Evolutionary conservation across 2,329 filamentous ascomycete species (phyloP).

Genomic region (Colletotrichum sublineola): DNA sequence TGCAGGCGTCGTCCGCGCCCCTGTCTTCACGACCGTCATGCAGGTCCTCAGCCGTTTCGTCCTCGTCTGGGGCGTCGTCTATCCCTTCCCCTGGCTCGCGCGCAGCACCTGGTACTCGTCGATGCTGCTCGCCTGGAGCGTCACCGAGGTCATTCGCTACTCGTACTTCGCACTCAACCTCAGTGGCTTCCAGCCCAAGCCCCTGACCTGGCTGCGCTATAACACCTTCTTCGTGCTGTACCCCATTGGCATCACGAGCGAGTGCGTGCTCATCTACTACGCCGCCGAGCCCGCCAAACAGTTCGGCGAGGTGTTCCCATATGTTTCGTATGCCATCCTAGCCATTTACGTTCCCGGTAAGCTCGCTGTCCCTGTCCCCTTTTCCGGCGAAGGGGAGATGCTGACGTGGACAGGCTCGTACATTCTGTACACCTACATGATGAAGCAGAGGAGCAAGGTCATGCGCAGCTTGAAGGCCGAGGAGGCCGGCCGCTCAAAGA

Average conservation of each 20-base stretch:
- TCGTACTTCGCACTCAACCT: conserved; percentile 87
- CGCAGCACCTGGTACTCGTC: conserved; percentile 74
- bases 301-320: conserved; percentile 65
- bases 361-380: conserved; percentile 49
- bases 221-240: conserved; percentile 96
- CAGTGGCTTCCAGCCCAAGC: conserved; percentile 69
- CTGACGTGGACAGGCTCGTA: conserved; percentile 70
- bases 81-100: conserved; percentile 77
- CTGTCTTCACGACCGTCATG: conserved; percentile 86
- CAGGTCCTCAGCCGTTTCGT: conserved; percentile 90
- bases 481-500: conserved; percentile 45
- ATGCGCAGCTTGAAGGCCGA: conserved; percentile 71
- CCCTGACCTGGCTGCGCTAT: conserved; percentile 86
- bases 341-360: conserved; percentile 84
- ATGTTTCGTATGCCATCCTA: conserved; percentile 74
- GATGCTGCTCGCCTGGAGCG: conserved; percentile 89
- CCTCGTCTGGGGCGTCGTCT: conserved; percentile 88
- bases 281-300: conserved; percentile 71
- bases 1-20: conserved; percentile 85
- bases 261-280: conserved; percentile 83
- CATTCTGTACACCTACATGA: conserved; percentile 94
- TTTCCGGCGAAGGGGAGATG: background rate
- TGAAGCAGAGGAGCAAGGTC: conserved; percentile 87
- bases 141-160: conserved; percentile 95
- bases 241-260: conserved; percentile 89